Conservation (phyloP, 2,329 filamentous ascomycete species). For the Aspergillus pseudoviridinutans region DNA sequence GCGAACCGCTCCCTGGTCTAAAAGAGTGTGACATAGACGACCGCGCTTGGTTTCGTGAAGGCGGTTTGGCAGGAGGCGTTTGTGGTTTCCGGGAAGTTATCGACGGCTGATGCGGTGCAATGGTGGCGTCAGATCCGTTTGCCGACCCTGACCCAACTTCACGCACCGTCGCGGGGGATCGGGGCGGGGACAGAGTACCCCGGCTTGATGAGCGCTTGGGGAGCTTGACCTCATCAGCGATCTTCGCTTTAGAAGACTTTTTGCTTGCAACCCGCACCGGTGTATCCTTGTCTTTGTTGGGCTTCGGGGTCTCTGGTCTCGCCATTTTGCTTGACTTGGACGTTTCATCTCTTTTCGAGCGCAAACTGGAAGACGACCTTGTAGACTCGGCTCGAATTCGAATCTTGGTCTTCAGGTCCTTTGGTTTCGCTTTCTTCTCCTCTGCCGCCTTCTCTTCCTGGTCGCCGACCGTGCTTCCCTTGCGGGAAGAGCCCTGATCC, state of each 20-base stretch:
- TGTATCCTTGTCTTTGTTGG: conserved; percentile 34
- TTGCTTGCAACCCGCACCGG: conserved; percentile 34
- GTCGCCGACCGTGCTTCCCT: conserved; percentile 31
- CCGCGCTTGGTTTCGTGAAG: conserved; percentile 32
- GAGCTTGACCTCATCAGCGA: conserved; percentile 27
- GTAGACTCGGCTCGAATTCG: conserved; percentile 36
- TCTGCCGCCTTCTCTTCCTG: conserved; percentile 29
- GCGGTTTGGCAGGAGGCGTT: conserved; percentile 29
- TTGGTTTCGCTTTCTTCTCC: conserved; percentile 35
- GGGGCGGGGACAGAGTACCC: conserved; percentile 29
- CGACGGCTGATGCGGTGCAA: conserved; percentile 42
- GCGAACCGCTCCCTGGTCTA: conserved; percentile 21
- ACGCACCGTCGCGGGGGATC: conserved; percentile 34
- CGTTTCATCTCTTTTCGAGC: conserved; percentile 36
- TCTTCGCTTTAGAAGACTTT: conserved; percentile 32
- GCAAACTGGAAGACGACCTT: conserved; percentile 40
- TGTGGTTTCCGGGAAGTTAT: conserved; percentile 25
- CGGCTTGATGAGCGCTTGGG: conserved; percentile 31
- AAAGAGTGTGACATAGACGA: conserved; percentile 27
- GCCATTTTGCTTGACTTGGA: conserved; percentile 34
- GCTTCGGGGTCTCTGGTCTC: conserved; percentile 37
- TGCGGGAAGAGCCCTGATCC: conserved; percentile 37
- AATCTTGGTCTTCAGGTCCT: conserved; percentile 33
- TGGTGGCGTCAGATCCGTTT: conserved; percentile 44
- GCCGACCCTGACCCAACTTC: conserved; percentile 32